These are phyloP conservation scores for Trichophyton rubrum DNA, from an alignment of 2,329 filamentous ascomycete genomes.

Conservation along the genomic window DNA sequence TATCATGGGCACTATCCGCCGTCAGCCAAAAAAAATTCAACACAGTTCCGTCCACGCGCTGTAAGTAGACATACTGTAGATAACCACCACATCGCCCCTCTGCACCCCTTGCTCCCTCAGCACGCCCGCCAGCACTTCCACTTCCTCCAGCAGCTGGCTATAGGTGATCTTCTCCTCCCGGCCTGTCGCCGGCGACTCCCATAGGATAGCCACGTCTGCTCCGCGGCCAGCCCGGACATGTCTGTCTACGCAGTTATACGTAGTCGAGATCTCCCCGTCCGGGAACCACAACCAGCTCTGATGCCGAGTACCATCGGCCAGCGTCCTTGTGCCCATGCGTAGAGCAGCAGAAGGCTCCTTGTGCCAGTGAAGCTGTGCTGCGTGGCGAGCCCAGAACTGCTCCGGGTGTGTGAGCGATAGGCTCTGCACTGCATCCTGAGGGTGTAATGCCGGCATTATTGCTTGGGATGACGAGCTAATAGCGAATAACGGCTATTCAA, in stretches of 20 bases:
- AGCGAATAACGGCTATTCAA: too few species aligned
- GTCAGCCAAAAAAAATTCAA: slow-evolving; percentile 5
- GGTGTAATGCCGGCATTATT: slow-evolving; percentile 15
- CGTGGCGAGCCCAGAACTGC: slow-evolving; percentile 63
- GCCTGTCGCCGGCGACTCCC: slow-evolving; percentile 73
- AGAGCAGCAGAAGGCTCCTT: slow-evolving; percentile 55
- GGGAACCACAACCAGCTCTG: slow-evolving; percentile 84
- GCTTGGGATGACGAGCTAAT: neutral
- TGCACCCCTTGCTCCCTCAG: slow-evolving; percentile 68
- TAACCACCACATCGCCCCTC: slow-evolving; percentile 73
- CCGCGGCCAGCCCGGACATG: slow-evolving; percentile 75
- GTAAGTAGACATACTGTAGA: slow-evolving; percentile 53
- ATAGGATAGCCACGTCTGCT: slow-evolving; percentile 62
- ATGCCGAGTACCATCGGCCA: slow-evolving; percentile 50
- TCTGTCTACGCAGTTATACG: slow-evolving; percentile 81
- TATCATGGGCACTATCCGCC: slow-evolving; percentile 76
- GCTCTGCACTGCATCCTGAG: slow-evolving; percentile 40
- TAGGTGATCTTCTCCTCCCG: slow-evolving; percentile 66
- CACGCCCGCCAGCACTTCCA: slow-evolving; percentile 70
- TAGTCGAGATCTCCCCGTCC: slow-evolving; percentile 76
- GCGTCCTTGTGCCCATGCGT: slow-evolving; percentile 47
- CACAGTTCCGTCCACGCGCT: neutral
- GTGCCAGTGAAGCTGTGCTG: slow-evolving; percentile 68
- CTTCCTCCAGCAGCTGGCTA: slow-evolving; percentile 59
- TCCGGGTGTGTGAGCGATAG: slow-evolving; percentile 56